A percentile compares a stretch with the other conserved stretches of the same genome.
Conservation (phyloP, 805 yeast species). For the Pichia thaimueangensis region DNA sequence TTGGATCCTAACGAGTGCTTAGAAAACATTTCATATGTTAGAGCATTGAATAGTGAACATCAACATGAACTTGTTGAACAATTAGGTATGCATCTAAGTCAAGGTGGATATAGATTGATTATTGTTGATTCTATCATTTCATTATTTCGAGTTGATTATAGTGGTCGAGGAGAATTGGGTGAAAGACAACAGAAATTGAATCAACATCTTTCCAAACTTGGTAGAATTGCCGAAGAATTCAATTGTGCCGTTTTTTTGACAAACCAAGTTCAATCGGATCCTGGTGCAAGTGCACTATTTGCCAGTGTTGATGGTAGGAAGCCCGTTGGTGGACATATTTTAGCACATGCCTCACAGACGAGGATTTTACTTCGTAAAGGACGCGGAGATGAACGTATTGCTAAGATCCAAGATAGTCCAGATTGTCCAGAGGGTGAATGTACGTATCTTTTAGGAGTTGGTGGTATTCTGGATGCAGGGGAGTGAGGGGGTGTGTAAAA, state of each 20-base stretch:
- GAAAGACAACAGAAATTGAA: constrained; percentile 68
- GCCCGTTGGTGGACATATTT: constrained; percentile 79
- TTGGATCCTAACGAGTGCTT: constrained; percentile 64
- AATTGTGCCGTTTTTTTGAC: constrained; percentile 71
- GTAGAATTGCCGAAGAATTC: constrained; percentile 67
- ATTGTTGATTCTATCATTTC: constrained; percentile 74
- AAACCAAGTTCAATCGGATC: constrained; percentile 79
- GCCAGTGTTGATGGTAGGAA: constrained; percentile 79
- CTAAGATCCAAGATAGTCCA: constrained; percentile 73
- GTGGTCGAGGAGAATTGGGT: constrained; percentile 71
- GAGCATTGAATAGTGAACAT: constrained; percentile 63
- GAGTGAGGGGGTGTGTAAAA: constrained; percentile 14
- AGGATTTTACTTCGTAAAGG: constrained; percentile 67
- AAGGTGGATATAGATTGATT: constrained; percentile 57
- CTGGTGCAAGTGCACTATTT: constrained; percentile 74
- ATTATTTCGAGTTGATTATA: constrained; percentile 68
- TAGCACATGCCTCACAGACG: constrained; percentile 79
- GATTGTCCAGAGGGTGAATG: constrained; percentile 79
- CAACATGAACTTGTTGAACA: constrained; percentile 67
- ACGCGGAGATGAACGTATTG: constrained; percentile 73
- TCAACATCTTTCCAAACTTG: constrained; percentile 46
- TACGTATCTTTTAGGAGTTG: constrained; percentile 60
- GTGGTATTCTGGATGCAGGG: constrained; percentile 29
- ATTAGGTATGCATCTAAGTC: constrained; percentile 59
- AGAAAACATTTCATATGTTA: constrained; percentile 64